Conservation (phyloP, 306 rosid species). For the Sicyos baderoa region DNA sequence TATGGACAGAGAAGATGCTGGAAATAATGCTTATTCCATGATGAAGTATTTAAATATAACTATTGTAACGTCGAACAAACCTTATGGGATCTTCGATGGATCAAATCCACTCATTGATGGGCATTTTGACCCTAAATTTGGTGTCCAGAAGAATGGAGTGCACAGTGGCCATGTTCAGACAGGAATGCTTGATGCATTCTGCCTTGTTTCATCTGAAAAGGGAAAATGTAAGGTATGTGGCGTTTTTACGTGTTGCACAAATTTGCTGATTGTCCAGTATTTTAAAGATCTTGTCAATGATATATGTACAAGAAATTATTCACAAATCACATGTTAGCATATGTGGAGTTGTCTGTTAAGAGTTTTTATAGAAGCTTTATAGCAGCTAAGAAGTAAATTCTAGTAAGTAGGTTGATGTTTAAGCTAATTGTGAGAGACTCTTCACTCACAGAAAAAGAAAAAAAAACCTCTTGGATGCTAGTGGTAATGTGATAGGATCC, state of each 20-base stretch:
- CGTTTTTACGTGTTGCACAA: background rate
- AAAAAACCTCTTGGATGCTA: background rate
- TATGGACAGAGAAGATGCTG: constrained; percentile 28
- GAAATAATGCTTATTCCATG: constrained; percentile 73
- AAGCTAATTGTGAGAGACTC: no score
- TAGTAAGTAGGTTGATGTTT: background rate
- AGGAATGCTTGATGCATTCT: constrained; percentile 80
- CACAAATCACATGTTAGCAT: background rate
- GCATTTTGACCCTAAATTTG: constrained; percentile 49
- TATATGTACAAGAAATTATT: constrained; percentile 2
- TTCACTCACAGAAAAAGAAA: no score
- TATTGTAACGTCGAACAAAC: constrained; percentile 71
- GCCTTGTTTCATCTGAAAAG: constrained; percentile 51
- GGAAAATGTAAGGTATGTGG: constrained; percentile 66
- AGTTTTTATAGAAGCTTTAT: background rate
- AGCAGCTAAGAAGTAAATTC: background rate
- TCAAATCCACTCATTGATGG: constrained; percentile 72
- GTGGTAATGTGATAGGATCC: no score
- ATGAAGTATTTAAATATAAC: constrained; percentile 79
- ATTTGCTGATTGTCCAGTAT: background rate
- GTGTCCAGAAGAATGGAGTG: constrained; percentile 51
- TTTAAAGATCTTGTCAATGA: background rate
- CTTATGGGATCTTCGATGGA: constrained; percentile 70
- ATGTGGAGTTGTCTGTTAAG: background rate
- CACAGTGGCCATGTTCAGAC: constrained; percentile 86